These are phyloP conservation scores for Candida yuanshanica DNA, from an alignment of 805 yeast species.

Conservation along the genomic window DNA sequence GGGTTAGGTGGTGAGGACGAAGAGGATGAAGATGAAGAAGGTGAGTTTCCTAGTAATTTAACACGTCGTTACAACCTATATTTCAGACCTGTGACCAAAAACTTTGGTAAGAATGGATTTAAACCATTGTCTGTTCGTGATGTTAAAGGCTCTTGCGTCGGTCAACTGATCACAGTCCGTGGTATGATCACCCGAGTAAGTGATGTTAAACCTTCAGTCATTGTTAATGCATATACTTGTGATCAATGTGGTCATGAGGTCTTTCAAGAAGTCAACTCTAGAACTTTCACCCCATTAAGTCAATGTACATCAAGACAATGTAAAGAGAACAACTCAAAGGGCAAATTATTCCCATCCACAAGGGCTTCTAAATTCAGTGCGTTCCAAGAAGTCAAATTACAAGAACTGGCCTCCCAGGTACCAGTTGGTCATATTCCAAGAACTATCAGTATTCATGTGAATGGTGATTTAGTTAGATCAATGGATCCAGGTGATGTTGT, in stretches of 20 bases:
- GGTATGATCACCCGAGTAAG: slow-evolving; percentile 95
- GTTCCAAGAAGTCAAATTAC: slow-evolving; percentile 92
- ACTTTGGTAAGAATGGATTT: slow-evolving; percentile 19
- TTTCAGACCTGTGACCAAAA: slow-evolving; percentile 67
- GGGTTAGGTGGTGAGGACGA: slow-evolving; percentile 25
- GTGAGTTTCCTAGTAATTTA: slow-evolving; percentile 74
- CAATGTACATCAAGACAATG: slow-evolving; percentile 87
- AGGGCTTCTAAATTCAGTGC: slow-evolving; percentile 94
- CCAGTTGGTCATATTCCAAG: slow-evolving; percentile 98
- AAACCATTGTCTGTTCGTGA: slow-evolving; percentile 85
- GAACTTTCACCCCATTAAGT: slow-evolving; percentile 77
- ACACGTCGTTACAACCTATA: slow-evolving; percentile 84
- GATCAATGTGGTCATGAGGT: slow-evolving; percentile 96
- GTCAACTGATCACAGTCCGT: slow-evolving; percentile 81
- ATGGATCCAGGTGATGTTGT: slow-evolving; percentile 93
- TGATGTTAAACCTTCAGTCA: slow-evolving; percentile 90
- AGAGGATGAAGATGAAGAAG: slow-evolving; percentile 26
- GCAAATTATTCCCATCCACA: slow-evolving; percentile 86
- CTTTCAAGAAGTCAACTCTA: slow-evolving; percentile 88
- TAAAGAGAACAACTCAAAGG: slow-evolving; percentile 70
- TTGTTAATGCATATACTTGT: slow-evolving; percentile 93
- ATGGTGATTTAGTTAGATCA: slow-evolving; percentile 83
- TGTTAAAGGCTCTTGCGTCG: slow-evolving; percentile 76
- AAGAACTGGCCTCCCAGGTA: slow-evolving; percentile 92
- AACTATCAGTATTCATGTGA: slow-evolving; percentile 76